Percentiles rank a stretch among this genome's conserved stretches.
These are phyloP conservation scores for Aspergillus indologenus DNA, from an alignment of 495 filamentous ascomycete genomes.

Conservation along the genomic window DNA sequence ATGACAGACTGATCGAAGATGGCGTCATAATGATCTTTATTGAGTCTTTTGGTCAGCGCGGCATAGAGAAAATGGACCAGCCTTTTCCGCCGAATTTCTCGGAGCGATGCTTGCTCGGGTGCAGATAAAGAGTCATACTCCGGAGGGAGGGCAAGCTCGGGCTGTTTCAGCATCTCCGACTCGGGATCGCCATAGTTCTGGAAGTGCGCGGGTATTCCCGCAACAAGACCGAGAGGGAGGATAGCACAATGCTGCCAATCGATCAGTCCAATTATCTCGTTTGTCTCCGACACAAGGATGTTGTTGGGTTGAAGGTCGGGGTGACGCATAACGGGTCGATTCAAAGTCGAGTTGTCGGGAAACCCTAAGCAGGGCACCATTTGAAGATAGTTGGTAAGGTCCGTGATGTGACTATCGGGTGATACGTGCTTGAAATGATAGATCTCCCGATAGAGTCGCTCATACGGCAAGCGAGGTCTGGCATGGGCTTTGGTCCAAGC, in stretches of 20 bases:
- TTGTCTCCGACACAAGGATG: slow-evolving; percentile 27
- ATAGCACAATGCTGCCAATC: slow-evolving; percentile 33
- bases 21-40: slow-evolving; percentile 26
- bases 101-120: slow-evolving; percentile 15
- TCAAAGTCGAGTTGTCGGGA: slow-evolving; percentile 11
- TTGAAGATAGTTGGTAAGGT: slow-evolving; percentile 20
- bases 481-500: slow-evolving; percentile 16
- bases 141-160: slow-evolving; percentile 17
- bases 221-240: slow-evolving; percentile 28
- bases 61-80: slow-evolving; percentile 27
- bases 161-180: slow-evolving; percentile 18
- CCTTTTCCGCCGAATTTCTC: slow-evolving; percentile 17
- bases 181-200: slow-evolving; percentile 30
- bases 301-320: slow-evolving; percentile 36
- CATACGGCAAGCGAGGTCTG: slow-evolving; percentile 20
- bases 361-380: slow-evolving; percentile 19
- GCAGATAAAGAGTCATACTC: slow-evolving; percentile 16
- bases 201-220: slow-evolving; percentile 30
- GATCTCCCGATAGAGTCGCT: slow-evolving; percentile 23
- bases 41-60: slow-evolving; percentile 21
- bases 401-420: slow-evolving; percentile 20
- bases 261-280: slow-evolving; percentile 28
- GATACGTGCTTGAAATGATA: slow-evolving; percentile 15
- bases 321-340: slow-evolving; percentile 29
- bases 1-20: slow-evolving; percentile 23